phyloP scores from a whole-genome alignment of 371 early-diverging fungal genomes.

The Sporodiniella umbellata region DNA sequence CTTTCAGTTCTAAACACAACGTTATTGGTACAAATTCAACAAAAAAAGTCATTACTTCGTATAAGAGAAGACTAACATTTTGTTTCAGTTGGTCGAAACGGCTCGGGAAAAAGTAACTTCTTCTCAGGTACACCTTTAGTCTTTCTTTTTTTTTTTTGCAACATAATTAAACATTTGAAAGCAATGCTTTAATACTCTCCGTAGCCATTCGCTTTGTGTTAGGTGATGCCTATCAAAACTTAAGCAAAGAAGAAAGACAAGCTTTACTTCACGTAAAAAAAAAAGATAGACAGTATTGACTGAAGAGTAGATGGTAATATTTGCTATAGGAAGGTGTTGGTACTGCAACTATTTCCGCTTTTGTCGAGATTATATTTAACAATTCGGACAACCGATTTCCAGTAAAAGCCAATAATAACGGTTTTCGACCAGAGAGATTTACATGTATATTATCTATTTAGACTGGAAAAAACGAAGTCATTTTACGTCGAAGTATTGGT shows the following conservation, averaged over 20 bases:
- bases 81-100: slow-evolving; percentile 97
- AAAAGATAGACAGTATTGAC: background rate
- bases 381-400: slow-evolving; percentile 95
- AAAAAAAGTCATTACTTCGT: background rate
- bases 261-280: slow-evolving; percentile 82
- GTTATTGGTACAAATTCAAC: slow-evolving; percentile 78
- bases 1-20: slow-evolving; percentile 91
- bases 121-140: slow-evolving; percentile 90
- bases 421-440: background rate
- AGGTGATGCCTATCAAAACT: slow-evolving; percentile 90
- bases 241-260: slow-evolving; percentile 93
- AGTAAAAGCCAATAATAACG: slow-evolving; percentile 34
- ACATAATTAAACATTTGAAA: background rate
- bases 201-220: slow-evolving; percentile 95
- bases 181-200: background rate
- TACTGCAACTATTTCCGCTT: slow-evolving; percentile 91
- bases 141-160: too few species aligned
- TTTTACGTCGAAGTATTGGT: slow-evolving; percentile 92
- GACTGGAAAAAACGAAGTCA: slow-evolving; percentile 89
- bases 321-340: slow-evolving; percentile 84
- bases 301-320: too few species aligned
- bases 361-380: slow-evolving; percentile 97
- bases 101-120: slow-evolving; percentile 99
- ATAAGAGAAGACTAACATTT: background rate
- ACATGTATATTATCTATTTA: slow-evolving; percentile 14